Percentiles rank a stretch among this genome's conserved stretches.
Evolutionary conservation across 805 yeast species (phyloP).

Genomic region (Metschnikowia baotianmanensis): DNA sequence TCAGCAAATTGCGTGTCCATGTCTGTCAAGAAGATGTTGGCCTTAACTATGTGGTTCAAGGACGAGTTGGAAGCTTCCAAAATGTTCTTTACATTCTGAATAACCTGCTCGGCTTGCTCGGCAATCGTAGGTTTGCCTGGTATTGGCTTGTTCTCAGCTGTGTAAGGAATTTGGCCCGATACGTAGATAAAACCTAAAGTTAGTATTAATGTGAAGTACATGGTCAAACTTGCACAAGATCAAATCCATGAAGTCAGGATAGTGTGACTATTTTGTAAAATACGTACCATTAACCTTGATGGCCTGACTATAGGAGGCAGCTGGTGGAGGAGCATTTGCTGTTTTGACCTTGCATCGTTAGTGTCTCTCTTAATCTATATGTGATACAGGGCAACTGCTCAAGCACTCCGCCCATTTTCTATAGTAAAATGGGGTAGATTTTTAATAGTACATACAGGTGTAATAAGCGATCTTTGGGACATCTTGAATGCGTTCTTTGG

Average conservation of each 20-base stretch:
- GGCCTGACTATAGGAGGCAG: conserved; percentile 96
- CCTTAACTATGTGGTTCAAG: conserved; percentile 80
- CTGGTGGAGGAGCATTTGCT: conserved; percentile 89
- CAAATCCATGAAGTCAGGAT: not conserved
- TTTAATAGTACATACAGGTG: conserved; percentile 17
- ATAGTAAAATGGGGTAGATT: not conserved
- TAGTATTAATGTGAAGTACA: too few species aligned
- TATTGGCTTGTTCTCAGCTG: conserved; percentile 75
- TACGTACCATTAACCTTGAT: conserved; percentile 70
- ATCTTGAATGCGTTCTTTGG: conserved; percentile 15
- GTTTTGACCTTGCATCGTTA: conserved; percentile 50
- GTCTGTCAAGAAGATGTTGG: conserved; percentile 87
- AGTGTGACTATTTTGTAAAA: not conserved
- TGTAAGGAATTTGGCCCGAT: conserved; percentile 93
- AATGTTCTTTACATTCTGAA: conserved; percentile 66
- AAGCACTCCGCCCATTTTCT: not conserved
- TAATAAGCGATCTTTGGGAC: conserved; percentile 21
- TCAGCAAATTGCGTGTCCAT: conserved; percentile 75
- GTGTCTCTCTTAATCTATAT: conserved; percentile 11
- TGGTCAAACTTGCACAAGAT: too few species aligned
- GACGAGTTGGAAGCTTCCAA: conserved; percentile 84
- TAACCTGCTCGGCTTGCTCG: conserved; percentile 74
- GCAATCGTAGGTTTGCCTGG: conserved; percentile 64
- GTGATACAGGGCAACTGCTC: not conserved
- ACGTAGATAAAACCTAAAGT: conserved; percentile 72